Percentiles rank a stretch among this genome's conserved stretches.
These are phyloP conservation scores for Bauhinia variegata DNA, from an alignment of 306 rosid genomes.

Conservation along the genomic window DNA sequence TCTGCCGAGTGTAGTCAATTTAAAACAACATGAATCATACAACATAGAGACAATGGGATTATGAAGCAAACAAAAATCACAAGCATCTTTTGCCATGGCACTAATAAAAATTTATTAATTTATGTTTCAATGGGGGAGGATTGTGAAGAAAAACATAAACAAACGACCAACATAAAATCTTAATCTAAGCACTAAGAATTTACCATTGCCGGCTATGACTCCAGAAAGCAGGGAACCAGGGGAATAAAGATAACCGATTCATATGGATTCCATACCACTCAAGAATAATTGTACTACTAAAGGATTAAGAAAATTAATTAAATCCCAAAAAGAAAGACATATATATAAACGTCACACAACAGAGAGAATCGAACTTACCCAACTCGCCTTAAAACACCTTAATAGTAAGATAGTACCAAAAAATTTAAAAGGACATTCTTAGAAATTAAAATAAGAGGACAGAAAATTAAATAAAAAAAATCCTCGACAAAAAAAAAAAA, in stretches of 20 bases:
- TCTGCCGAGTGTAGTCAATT: not conserved
- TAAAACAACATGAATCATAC: not conserved
- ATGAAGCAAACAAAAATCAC: not conserved
- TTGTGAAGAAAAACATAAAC: not conserved
- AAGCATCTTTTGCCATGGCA: not conserved
- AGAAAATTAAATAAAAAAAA: not conserved
- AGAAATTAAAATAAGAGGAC: constrained; percentile 4
- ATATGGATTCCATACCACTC: not conserved
- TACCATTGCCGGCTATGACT: constrained; percentile 17
- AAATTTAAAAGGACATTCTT: not conserved
- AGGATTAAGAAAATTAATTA: not conserved
- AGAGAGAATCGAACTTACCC: constrained; percentile 26
- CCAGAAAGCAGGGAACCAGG: constrained; percentile 20
- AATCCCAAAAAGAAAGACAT: not conserved
- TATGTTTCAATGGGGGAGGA: constrained; percentile 1
- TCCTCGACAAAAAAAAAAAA: not conserved
- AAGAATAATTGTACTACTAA: not conserved
- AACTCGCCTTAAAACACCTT: not conserved
- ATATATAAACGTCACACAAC: not conserved
- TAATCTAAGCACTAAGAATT: not conserved
- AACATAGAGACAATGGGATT: not conserved
- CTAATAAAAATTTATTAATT: not conserved
- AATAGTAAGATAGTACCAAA: not conserved
- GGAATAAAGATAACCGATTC: not conserved
- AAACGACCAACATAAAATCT: not conserved